A percentile compares a stretch with the other conserved stretches of the same genome.
Evolutionary conservation across 148 eudicot species (phyloP).

Genomic region (Spergularia marina): DNA sequence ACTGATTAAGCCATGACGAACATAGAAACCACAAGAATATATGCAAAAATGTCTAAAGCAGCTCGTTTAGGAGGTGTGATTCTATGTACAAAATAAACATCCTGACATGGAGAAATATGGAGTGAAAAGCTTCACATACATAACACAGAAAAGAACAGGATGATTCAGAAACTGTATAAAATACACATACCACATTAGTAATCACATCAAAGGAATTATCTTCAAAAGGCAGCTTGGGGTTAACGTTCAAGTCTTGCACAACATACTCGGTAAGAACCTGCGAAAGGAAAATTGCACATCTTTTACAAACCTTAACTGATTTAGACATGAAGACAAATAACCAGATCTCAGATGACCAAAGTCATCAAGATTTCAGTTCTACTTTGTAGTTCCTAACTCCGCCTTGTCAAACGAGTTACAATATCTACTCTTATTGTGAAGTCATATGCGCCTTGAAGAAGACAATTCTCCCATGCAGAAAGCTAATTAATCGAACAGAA

Average conservation of each 20-base stretch:
- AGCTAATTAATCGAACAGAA: no score
- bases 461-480: no score
- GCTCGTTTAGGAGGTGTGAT: no score
- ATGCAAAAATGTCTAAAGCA: no score
- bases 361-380: background rate
- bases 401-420: background rate
- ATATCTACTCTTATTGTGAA: background rate
- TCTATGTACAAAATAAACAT: background rate
- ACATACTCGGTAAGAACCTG: slow-evolving; percentile 87
- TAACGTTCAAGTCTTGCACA: slow-evolving; percentile 85
- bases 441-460: background rate
- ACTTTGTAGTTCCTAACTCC: background rate
- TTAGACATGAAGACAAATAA: background rate
- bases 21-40: background rate
- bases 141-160: background rate
- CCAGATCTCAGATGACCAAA: background rate
- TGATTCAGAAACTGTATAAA: slow-evolving; percentile 5
- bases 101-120: background rate
- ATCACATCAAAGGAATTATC: slow-evolving; percentile 87
- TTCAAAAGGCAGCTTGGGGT: slow-evolving; percentile 84
- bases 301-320: background rate
- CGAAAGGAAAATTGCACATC: slow-evolving; percentile 11
- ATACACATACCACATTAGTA: slow-evolving; percentile 82
- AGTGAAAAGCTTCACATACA: background rate
- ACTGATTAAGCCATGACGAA: slow-evolving; percentile 10